These are phyloP conservation scores for Hymenoscyphus fructigenus DNA, from an alignment of 2,329 filamentous ascomycete species.

Conservation along the genomic window DNA sequence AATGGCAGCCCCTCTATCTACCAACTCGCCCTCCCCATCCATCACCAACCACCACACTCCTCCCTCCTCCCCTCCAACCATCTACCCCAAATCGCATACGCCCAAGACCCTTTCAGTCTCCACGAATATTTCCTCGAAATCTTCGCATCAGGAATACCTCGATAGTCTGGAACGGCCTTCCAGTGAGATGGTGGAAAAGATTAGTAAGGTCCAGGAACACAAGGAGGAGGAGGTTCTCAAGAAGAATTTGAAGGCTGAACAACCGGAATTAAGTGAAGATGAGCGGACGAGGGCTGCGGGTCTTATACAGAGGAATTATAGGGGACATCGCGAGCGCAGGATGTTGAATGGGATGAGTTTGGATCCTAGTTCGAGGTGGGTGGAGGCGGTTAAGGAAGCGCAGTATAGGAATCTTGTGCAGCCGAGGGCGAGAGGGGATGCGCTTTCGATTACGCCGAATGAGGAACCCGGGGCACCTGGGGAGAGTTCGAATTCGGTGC, in stretches of 20 bases:
- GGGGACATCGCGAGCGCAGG: constrained; percentile 71
- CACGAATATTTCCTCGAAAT: constrained; percentile 18
- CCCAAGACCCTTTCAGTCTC: constrained; percentile 21
- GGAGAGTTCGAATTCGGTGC: constrained; percentile 5
- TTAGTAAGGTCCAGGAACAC: constrained; percentile 48
- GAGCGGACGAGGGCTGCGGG: constrained; percentile 51
- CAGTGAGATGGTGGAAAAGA: constrained; percentile 46
- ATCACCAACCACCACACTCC: neutral
- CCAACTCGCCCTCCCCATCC: neutral
- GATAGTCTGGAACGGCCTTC: constrained; percentile 31
- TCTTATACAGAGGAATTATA: constrained; percentile 69
- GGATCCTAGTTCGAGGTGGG: constrained; percentile 34
- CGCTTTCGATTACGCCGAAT: neutral
- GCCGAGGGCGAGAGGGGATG: constrained; percentile 39
- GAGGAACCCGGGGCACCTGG: neutral
- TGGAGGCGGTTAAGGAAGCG: constrained; percentile 54
- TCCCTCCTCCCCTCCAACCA: neutral
- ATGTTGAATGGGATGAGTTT: constrained; percentile 69
- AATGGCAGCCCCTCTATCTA: constrained; percentile 10
- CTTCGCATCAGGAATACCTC: constrained; percentile 35
- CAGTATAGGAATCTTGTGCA: constrained; percentile 52
- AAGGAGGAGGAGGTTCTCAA: constrained; percentile 32
- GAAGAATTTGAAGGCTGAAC: constrained; percentile 35
- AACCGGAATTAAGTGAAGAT: constrained; percentile 39
- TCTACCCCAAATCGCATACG: neutral